Percentiles rank a stretch among this genome's conserved stretches.
Evolutionary conservation across 768 basidiomycete species (phyloP).

Genomic region (Pisolithus albus): DNA sequence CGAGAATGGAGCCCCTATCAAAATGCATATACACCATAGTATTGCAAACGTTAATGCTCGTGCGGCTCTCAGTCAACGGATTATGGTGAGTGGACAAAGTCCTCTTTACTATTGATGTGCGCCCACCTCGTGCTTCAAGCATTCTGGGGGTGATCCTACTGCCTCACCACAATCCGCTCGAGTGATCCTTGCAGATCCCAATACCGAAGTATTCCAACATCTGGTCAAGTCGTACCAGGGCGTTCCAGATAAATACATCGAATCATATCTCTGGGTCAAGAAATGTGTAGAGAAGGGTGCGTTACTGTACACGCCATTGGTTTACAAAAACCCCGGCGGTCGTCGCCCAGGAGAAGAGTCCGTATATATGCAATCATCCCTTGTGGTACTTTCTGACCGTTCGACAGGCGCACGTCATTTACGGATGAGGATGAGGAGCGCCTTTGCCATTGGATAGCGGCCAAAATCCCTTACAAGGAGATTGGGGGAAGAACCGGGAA

Average conservation of each 20-base stretch:
- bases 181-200: conserved; percentile 75
- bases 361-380: conserved; percentile 14
- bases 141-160: conserved; percentile 74
- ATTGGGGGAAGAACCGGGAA: conserved; percentile 80
- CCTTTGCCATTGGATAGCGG: conserved; percentile 73
- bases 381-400: not conserved
- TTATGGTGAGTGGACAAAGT: conserved; percentile 45
- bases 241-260: conserved; percentile 66
- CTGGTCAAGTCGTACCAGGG: conserved; percentile 69
- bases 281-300: conserved; percentile 68
- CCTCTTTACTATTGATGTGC: not conserved
- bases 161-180: conserved; percentile 64
- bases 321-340: conserved; percentile 82
- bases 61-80: conserved; percentile 57
- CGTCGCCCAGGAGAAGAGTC: conserved; percentile 78
- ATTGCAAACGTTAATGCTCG: conserved; percentile 75
- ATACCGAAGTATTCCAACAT: conserved; percentile 68
- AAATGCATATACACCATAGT: conserved; percentile 75
- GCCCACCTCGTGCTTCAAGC: conserved; percentile 34
- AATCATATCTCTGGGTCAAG: conserved; percentile 79
- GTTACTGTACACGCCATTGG: conserved; percentile 63
- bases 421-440: conserved; percentile 70
- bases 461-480: conserved; percentile 78
- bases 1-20: conserved; percentile 55
- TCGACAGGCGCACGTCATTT: conserved; percentile 65